These are phyloP conservation scores for Penicillium silybi DNA, from an alignment of 495 filamentous ascomycete species.

Conservation along the genomic window DNA sequence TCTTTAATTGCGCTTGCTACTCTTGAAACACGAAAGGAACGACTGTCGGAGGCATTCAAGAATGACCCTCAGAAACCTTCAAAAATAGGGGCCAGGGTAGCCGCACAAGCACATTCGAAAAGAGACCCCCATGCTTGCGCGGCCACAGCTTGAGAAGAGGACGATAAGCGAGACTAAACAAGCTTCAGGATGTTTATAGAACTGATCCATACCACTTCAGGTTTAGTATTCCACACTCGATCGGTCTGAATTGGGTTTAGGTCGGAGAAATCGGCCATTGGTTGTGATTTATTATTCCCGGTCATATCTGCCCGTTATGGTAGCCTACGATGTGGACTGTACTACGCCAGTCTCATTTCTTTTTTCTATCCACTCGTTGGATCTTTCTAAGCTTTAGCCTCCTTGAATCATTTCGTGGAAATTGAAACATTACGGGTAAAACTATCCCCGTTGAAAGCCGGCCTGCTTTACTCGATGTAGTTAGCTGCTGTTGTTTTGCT, in stretches of 20 bases:
- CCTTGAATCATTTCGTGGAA: neutral
- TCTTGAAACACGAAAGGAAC: neutral
- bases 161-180: neutral
- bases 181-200: neutral
- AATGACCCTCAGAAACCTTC: neutral
- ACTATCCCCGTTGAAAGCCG: neutral
- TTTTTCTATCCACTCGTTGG: neutral
- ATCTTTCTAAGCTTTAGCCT: neutral
- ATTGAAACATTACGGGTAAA: neutral
- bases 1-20: neutral
- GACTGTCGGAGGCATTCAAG: neutral
- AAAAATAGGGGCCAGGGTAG: neutral
- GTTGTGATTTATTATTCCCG: too few relatives aligned
- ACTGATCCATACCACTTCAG: neutral
- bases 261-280: neutral
- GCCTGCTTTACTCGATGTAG: neutral
- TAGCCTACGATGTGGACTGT: too few relatives aligned
- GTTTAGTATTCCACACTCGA: neutral
- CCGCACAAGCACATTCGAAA: neutral
- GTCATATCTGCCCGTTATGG: too few relatives aligned
- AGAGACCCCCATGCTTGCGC: neutral
- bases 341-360: neutral
- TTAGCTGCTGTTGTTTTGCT: neutral
- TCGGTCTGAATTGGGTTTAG: neutral
- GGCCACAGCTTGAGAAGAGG: neutral